Percentiles rank a stretch among this genome's conserved stretches.
phyloP scores from a whole-genome alignment of 768 basidiomycete species.

The Mrakia hoshinonis region DNA sequence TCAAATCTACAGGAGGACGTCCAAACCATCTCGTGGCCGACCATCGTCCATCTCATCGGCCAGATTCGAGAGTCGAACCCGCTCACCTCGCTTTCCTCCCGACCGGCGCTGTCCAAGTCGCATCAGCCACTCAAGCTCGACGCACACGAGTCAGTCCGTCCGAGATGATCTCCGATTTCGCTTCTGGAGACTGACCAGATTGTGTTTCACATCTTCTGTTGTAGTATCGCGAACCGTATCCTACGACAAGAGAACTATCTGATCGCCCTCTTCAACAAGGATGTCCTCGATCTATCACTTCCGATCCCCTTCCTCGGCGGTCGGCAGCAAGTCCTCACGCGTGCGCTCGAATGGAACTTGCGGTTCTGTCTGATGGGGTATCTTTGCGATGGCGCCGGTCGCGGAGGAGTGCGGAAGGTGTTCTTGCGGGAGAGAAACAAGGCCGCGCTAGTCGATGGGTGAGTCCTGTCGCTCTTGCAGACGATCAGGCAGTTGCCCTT shows the following conservation, averaged over 20 bases:
- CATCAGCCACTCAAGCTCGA: conserved; percentile 64
- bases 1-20: conserved; percentile 67
- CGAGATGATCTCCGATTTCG: not conserved
- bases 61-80: conserved; percentile 88
- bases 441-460: conserved; percentile 72
- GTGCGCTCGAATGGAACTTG: conserved; percentile 93
- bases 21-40: conserved; percentile 93
- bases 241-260: conserved; percentile 98
- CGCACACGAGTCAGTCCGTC: conserved; percentile 63
- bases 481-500: too few species aligned
- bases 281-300: conserved; percentile 75
- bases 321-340: conserved; percentile 52
- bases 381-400: conserved; percentile 71
- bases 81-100: conserved; percentile 55
- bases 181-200: too few species aligned
- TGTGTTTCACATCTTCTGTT: not conserved
- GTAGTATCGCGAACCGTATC: conserved; percentile 52
- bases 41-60: conserved; percentile 81
- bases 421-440: conserved; percentile 82
- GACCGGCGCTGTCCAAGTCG: conserved; percentile 26
- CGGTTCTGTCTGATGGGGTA: conserved; percentile 92
- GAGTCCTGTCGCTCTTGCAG: conserved; percentile 36
- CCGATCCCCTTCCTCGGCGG: conserved; percentile 45
- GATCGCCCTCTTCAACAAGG: conserved; percentile 95
- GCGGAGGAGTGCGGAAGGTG: conserved; percentile 70